Conservation (phyloP, 1,139 yeast genomes). For the Hansenula sp. region DNA sequence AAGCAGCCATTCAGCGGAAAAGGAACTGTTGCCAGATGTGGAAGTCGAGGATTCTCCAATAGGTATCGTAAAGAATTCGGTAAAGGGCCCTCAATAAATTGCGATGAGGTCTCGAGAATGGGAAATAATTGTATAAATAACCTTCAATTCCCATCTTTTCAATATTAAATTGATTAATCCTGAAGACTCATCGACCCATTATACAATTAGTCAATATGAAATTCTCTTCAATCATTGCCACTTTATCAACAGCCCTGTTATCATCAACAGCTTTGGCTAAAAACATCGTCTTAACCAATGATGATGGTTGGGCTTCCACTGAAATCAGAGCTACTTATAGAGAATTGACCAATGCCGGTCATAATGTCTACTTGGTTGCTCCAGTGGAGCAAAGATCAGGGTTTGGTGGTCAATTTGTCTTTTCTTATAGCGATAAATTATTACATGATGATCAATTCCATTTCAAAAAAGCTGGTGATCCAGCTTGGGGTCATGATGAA, state of each 20-base stretch:
- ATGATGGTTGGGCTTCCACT: constrained; percentile 58
- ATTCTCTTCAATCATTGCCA: constrained; percentile 4
- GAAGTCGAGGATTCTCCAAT: no score
- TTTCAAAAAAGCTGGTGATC: constrained; percentile 36
- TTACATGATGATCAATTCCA: constrained; percentile 35
- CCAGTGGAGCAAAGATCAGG: constrained; percentile 61
- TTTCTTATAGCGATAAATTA: constrained; percentile 37
- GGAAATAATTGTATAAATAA: no score
- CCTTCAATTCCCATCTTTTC: no score
- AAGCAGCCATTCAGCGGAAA: no score
- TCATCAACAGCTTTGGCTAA: constrained; percentile 22
- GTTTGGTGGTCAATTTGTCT: constrained; percentile 49
- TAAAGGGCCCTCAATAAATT: no score
- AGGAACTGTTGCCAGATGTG: no score
- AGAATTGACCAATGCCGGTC: constrained; percentile 51
- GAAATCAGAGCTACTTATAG: constrained; percentile 58
- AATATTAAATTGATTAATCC: no score
- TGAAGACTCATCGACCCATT: no score
- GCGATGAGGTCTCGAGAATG: no score
- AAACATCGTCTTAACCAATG: constrained; percentile 54
- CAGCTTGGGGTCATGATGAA: constrained; percentile 41
- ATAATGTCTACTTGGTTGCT: constrained; percentile 51
- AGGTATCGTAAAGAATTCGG: no score
- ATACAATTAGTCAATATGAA: no score
- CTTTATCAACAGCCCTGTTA: constrained; percentile 5